These are phyloP conservation scores for Elymus sibiricus DNA, from an alignment of 176 grass and related monocot species.

Conservation along the genomic window DNA sequence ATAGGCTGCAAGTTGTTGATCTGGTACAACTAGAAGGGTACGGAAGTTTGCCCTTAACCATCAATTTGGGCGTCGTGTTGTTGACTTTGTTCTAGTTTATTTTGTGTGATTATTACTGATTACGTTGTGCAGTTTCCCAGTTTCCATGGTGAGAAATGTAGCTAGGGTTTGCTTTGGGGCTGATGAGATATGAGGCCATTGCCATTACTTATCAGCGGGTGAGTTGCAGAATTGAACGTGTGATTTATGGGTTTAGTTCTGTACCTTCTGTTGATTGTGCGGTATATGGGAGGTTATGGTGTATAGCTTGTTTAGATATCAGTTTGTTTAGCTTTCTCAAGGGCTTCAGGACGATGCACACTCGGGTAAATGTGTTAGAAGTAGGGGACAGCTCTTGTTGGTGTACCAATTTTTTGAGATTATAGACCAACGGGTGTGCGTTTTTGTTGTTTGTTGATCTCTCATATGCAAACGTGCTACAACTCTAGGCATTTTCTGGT, in stretches of 20 bases:
- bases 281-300: not conserved
- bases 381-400: not conserved
- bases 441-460: not conserved
- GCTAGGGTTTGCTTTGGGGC: not conserved
- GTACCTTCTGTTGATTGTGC: not conserved
- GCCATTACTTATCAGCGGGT: not conserved
- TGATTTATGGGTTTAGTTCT: not conserved
- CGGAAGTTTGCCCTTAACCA: not conserved
- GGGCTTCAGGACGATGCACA: not conserved
- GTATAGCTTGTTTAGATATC: not conserved
- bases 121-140: not conserved
- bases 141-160: not conserved
- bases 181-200: not conserved
- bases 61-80: not conserved
- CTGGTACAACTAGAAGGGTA: not conserved
- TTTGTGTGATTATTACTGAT: not conserved
- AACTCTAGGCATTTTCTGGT: not conserved
- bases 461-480: not conserved
- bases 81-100: not conserved
- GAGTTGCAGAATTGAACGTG: not conserved
- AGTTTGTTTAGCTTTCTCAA: slow-evolving; percentile 4
- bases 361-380: not conserved
- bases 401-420: not conserved
- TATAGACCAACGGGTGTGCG: not conserved
- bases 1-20: not conserved